Evolutionary conservation across 148 eudicot genomes (phyloP), one percentile per base, ranked within the genome.

Genomic region (Chenopodium quinoa): DNA sequence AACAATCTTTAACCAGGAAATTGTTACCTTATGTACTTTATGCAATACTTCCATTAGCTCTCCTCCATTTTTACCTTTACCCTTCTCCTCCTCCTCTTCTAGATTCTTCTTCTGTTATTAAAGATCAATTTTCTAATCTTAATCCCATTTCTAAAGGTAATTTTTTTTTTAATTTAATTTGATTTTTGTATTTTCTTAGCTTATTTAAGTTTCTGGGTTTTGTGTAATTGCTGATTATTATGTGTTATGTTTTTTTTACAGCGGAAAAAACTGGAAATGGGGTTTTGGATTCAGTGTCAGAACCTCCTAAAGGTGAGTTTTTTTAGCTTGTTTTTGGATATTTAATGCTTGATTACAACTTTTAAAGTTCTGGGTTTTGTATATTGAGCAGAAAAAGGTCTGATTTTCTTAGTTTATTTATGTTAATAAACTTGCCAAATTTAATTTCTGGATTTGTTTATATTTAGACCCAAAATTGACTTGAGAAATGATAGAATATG

Each of bases 31-130:
- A 84, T 79, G 52, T 83, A 4, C 46, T 91, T 4, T 90, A 85
- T 85, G 88, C 89, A 65, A 69, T 92, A 54, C 73, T 93, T 22
- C 87, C 93, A 25, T 66, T 94, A 31, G 87, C 87, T 72, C 69
- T 94, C 0, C 23, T 91, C 82, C 86, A 86, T 19, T 84, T 93
- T 7, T 93, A 87, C 73, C 80, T 91, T 23, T 85, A 83, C 77
- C 90, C 93, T 25, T 40, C 83, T 23, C 82, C 82, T 78, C 78
- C 85, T 50, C 81, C 80, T 11, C 81, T 56, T 56, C 88, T 67
- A 78, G 79, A n/a, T 66, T 56, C 62, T 56, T 56, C 62, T 56
- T 14, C 83, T 32, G 71, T 76, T 64, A 29, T 75, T 68, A 58
- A 72, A 65, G 77, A 85, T 83, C 62, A 66, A 9, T 25, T 80